Evolutionary conservation across 78 protist species (phyloP), one percentile per base, ranked within the genome.

Genomic region (Dictyostelium intermedium): DNA sequence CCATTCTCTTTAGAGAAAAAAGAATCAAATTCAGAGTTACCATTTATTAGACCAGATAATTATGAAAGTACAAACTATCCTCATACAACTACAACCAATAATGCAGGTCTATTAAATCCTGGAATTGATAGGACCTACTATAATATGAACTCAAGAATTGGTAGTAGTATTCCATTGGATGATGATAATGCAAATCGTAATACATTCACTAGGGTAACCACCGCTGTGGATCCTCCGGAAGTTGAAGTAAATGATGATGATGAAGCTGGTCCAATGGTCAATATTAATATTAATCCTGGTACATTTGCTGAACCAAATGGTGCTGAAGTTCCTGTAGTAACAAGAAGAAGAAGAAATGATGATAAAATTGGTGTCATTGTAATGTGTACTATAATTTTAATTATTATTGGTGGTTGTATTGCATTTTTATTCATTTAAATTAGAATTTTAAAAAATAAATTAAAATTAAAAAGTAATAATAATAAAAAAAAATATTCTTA

Each of bases 331-430:
- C 86, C 86, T 7, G 86, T 60, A 14, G 74, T 43, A 45, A 60
- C 41, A 50, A 82, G 74, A 82, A 82, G 74, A 56, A 30, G 76
- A 34, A 30, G 66, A 45, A 35, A 14, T 23, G 47, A 60, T 34
- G 74, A 82, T 83, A 82, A 27, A 18, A 32, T 53, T 41, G 53
- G 45, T 66, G 72, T 83, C n/a, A 41, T 41, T 25, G 41, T 39
- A 18, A 60, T 83, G 35, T 11, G 25, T 11, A 16, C 35, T 66
- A 32, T 83, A 13, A 30, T 60, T 23, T 20, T 83, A 32, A 66
- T 83, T 66, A 83, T 83, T 83, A 60, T 83, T 41, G 79, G 89
- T 69, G 77, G 69, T 83, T 83, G 77, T 83, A 32, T 35, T n/a
- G 61, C 81, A 66, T 83, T 66, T 27, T 66, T 83, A 60, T 39